A percentile compares a stretch with the other conserved stretches of the same genome.
These are phyloP conservation scores for Ilyonectria sp. DNA, from an alignment of 2,329 filamentous ascomycete genomes.

Conservation along the genomic window DNA sequence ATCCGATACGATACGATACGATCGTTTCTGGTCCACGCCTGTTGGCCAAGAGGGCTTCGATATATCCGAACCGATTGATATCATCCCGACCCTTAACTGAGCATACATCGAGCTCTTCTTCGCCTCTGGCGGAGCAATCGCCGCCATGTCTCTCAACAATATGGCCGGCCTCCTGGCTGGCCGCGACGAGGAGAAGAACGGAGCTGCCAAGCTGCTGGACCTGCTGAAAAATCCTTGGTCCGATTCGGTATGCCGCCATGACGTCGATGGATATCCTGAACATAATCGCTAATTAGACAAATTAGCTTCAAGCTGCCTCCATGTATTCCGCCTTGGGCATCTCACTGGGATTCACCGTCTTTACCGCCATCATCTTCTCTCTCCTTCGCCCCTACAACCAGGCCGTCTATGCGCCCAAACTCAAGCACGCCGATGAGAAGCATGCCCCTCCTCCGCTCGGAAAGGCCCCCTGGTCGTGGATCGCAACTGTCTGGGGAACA, in stretches of 20 bases:
- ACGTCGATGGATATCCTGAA: not conserved
- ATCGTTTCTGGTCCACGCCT: not conserved
- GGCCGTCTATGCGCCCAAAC: constrained; percentile 92
- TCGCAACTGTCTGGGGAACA: constrained; percentile 82
- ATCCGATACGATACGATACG: constrained; percentile 3
- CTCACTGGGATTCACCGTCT: constrained; percentile 81
- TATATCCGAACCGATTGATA: not conserved
- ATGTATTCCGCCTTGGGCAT: constrained; percentile 85
- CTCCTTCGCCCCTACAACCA: constrained; percentile 92
- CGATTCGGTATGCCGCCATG: constrained; percentile 56
- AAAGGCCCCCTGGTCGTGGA: constrained; percentile 91
- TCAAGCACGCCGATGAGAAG: constrained; percentile 92
- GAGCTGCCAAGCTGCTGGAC: constrained; percentile 62
- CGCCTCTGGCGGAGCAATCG: constrained; percentile 45
- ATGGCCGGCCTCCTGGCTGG: constrained; percentile 29
- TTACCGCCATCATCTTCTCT: constrained; percentile 87
- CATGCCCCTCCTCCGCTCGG: constrained; percentile 90
- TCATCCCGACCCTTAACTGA: constrained; percentile 12
- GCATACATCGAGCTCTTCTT: constrained; percentile 31
- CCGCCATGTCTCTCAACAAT: constrained; percentile 41
- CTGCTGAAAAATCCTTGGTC: constrained; percentile 67
- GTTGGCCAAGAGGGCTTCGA: not conserved
- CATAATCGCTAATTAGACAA: constrained; percentile 25
- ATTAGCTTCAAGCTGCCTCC: constrained; percentile 60
- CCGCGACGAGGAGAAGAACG: constrained; percentile 41